phyloP scores from a whole-genome alignment of 768 basidiomycete species.

The Lentinus tigrinus region DNA sequence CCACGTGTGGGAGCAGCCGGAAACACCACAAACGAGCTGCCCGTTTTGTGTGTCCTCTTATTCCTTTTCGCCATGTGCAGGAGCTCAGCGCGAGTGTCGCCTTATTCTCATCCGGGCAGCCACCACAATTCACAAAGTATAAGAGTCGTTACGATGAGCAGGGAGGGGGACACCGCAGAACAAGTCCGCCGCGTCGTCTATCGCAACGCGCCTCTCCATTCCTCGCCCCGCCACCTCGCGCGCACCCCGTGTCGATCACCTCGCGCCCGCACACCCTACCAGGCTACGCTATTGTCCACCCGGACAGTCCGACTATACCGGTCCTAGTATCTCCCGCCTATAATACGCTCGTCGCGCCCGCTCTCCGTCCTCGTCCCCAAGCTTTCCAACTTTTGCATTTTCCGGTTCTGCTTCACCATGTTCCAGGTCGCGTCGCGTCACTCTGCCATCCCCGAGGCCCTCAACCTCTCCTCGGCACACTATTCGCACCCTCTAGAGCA shows the following conservation, averaged over 20 bases:
- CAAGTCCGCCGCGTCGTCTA: not conserved
- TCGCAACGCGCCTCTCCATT: constrained; percentile 2
- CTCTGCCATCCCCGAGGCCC: constrained; percentile 19
- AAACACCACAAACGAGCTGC: constrained; percentile 25
- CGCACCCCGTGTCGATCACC: constrained; percentile 20
- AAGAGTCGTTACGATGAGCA: constrained; percentile 9
- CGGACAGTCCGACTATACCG: constrained; percentile 9
- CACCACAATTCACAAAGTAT: constrained; percentile 12
- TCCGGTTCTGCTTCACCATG: constrained; percentile 20
- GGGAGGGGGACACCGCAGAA: not conserved
- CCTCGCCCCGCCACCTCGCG: constrained; percentile 9
- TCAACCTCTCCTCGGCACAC: constrained; percentile 23
- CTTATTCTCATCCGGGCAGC: constrained; percentile 24
- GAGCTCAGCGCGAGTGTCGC: not conserved
- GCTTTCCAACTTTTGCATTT: not conserved
- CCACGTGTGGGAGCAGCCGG: constrained; percentile 17
- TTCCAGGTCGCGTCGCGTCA: constrained; percentile 31
- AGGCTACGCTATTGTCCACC: constrained; percentile 20
- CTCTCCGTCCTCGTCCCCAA: not conserved
- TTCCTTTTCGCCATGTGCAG: constrained; percentile 23
- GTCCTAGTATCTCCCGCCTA: constrained; percentile 15
- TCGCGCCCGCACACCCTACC: constrained; percentile 11
- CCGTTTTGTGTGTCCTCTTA: constrained; percentile 30
- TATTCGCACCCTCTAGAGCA: constrained; percentile 13
- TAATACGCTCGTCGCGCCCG: not conserved